Percentiles rank a stretch among this genome's conserved stretches.
Evolutionary conservation across 2,329 filamentous ascomycete genomes (phyloP).

Genomic region (Trichophaea hybrida): DNA sequence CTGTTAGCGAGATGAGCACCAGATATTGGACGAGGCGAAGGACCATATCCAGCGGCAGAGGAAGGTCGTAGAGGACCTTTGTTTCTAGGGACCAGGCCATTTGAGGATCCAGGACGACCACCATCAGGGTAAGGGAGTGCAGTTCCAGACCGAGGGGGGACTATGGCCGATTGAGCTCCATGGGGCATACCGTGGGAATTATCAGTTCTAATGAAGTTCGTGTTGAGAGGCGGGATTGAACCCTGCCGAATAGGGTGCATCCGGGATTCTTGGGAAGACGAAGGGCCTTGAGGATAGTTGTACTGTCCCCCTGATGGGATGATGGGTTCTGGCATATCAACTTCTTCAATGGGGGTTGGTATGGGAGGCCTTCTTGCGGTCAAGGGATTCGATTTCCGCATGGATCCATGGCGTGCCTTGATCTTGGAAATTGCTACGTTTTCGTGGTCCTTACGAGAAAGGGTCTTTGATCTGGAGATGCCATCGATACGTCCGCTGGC

Average conservation of each 20-base stretch:
- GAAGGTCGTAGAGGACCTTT: conserved; percentile 6
- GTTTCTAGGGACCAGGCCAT: conserved; percentile 9
- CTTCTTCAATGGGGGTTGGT: conserved; percentile 30
- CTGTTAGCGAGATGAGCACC: conserved; percentile 16
- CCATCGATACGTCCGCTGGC: conserved; percentile 69
- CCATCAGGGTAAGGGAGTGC: conserved; percentile 32
- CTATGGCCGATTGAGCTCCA: conserved; percentile 11
- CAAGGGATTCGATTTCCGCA: conserved; percentile 30
- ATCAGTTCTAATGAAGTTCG: conserved; percentile 19
- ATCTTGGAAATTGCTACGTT: conserved; percentile 78
- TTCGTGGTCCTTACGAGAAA: conserved; percentile 86
- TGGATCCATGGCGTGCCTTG: conserved; percentile 40
- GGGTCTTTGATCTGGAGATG: conserved; percentile 63
- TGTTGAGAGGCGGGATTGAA: conserved; percentile 14
- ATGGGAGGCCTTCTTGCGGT: conserved; percentile 13
- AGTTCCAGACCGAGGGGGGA: conserved; percentile 19
- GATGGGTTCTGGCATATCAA: conserved; percentile 25
- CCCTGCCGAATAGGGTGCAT: conserved; percentile 9
- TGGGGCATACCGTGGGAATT: conserved; percentile 11
- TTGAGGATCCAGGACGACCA: conserved; percentile 12
- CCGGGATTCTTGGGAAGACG: conserved; percentile 6
- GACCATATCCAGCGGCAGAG: conserved; percentile 28
- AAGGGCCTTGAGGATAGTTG: conserved; percentile 13
- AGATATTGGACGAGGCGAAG: conserved; percentile 12
- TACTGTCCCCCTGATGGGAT: conserved; percentile 18